These are phyloP conservation scores for Monosporascus sp. DNA, from an alignment of 2,329 filamentous ascomycete genomes.

Conservation along the genomic window DNA sequence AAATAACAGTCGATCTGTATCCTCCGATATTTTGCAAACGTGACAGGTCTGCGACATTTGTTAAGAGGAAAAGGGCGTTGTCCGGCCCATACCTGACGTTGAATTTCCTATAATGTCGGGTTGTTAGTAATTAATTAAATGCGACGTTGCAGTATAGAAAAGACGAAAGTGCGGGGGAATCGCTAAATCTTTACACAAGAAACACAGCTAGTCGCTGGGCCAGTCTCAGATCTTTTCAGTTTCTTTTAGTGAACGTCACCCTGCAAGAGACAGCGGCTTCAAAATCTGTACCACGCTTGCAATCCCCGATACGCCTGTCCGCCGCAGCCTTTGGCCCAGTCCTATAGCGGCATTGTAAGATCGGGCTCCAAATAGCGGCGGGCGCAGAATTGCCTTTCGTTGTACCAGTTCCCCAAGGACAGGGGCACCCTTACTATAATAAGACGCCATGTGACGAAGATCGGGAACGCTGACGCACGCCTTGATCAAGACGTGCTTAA, in stretches of 20 bases:
- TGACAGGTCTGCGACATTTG: neutral
- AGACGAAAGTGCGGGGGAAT: neutral
- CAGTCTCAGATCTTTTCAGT: slow-evolving; percentile 75
- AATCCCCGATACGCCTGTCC: slow-evolving; percentile 31
- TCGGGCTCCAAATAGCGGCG: slow-evolving; percentile 50
- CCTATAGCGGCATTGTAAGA: slow-evolving; percentile 39
- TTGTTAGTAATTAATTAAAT: neutral
- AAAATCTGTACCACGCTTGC: slow-evolving; percentile 23
- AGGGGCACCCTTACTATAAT: neutral
- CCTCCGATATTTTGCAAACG: neutral
- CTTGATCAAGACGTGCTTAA: slow-evolving; percentile 12
- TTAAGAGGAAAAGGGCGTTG: neutral
- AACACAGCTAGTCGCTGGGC: slow-evolving; percentile 4
- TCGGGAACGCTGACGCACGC: slow-evolving; percentile 13
- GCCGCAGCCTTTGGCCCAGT: slow-evolving; percentile 57
- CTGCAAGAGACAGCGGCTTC: slow-evolving; percentile 47
- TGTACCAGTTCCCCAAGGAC: slow-evolving; percentile 12
- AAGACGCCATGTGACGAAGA: neutral
- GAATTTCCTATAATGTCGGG: neutral
- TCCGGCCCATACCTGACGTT: neutral
- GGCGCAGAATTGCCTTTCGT: slow-evolving; percentile 26
- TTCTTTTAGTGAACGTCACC: slow-evolving; percentile 46
- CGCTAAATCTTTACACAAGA: slow-evolving; percentile 1
- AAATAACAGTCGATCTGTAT: too few relatives aligned
- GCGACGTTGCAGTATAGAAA: neutral